Evolutionary conservation across 2,329 filamentous ascomycete genomes (phyloP).

Genomic region (Blastomyces parvus): DNA sequence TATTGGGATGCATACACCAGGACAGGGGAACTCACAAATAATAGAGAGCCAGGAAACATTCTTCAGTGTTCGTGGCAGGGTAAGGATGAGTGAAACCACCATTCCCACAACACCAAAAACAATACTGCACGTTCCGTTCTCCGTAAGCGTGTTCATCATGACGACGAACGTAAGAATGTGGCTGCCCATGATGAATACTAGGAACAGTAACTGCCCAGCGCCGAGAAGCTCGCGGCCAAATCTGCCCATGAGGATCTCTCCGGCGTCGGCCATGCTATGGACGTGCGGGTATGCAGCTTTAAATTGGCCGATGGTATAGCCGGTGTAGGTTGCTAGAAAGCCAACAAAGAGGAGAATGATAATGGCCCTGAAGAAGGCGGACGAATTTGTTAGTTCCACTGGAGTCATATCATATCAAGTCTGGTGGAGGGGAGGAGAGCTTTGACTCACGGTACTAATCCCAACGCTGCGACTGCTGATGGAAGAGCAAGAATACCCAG

Average conservation of each 20-base stretch:
- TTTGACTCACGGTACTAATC: constrained; percentile 41
- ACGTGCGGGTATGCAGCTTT: constrained; percentile 49
- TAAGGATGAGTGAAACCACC: constrained; percentile 49
- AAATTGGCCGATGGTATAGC: constrained; percentile 52
- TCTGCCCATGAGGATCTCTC: constrained; percentile 50
- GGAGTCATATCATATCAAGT: background rate
- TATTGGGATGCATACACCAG: background rate
- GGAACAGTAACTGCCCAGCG: constrained; percentile 51
- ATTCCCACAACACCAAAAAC: constrained; percentile 54
- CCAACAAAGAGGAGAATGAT: constrained; percentile 47
- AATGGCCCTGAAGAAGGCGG: constrained; percentile 32
- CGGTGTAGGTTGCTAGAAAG: constrained; percentile 50
- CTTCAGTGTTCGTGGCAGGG: constrained; percentile 53
- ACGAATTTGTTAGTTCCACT: constrained; percentile 5
- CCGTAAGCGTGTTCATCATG: constrained; percentile 56
- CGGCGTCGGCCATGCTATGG: constrained; percentile 59
- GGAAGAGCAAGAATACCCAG: constrained; percentile 49
- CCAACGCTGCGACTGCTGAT: constrained; percentile 43
- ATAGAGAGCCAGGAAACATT: constrained; percentile 55
- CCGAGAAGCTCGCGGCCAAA: constrained; percentile 55
- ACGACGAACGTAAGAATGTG: constrained; percentile 62
- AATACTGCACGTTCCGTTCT: constrained; percentile 54
- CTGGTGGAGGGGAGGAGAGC: background rate
- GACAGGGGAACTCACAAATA: constrained; percentile 35
- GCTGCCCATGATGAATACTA: constrained; percentile 61